phyloP scores from a whole-genome alignment of 192 early-diverging fungal genomes.

The Ambispora gerdemannii region DNA sequence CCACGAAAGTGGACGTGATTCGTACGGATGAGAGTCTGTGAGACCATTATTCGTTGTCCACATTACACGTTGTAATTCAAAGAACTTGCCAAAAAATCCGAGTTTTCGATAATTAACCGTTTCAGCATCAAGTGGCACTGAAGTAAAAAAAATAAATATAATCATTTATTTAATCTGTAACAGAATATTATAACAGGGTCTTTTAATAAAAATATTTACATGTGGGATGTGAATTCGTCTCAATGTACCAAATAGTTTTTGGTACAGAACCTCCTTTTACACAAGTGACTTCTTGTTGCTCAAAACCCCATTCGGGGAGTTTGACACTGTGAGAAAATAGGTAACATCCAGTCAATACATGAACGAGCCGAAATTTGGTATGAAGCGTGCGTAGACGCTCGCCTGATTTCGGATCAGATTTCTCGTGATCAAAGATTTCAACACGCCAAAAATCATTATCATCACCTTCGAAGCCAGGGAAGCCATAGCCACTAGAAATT shows the following conservation, averaged over 20 bases:
- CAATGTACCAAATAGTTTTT: conserved; percentile 79
- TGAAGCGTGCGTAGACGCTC: conserved; percentile 59
- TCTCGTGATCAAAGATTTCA: conserved; percentile 64
- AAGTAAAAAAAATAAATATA: not conserved
- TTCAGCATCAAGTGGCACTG: conserved; percentile 53
- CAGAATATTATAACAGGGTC: no score
- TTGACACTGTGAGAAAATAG: conserved; percentile 75
- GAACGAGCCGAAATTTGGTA: conserved; percentile 73
- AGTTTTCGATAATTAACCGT: conserved; percentile 61
- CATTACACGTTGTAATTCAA: conserved; percentile 90
- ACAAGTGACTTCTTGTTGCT: conserved; percentile 90
- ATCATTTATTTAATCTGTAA: no score
- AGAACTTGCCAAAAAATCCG: conserved; percentile 80
- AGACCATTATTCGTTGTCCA: conserved; percentile 82
- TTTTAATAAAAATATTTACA: conserved; percentile 37
- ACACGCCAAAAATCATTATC: conserved; percentile 91
- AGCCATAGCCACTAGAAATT: conserved; percentile 59
- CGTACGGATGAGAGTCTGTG: conserved; percentile 89
- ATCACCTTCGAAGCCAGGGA: conserved; percentile 73
- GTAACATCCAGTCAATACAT: conserved; percentile 69
- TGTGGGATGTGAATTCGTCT: conserved; percentile 50
- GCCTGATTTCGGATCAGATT: conserved; percentile 45
- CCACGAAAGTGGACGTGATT: conserved; percentile 87
- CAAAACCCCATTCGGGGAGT: conserved; percentile 91
- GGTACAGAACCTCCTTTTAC: conserved; percentile 72